Percentiles rank a stretch among this genome's conserved stretches.
These are phyloP conservation scores for Knufia fluminis DNA, from an alignment of 2,329 filamentous ascomycete genomes.

Conservation along the genomic window DNA sequence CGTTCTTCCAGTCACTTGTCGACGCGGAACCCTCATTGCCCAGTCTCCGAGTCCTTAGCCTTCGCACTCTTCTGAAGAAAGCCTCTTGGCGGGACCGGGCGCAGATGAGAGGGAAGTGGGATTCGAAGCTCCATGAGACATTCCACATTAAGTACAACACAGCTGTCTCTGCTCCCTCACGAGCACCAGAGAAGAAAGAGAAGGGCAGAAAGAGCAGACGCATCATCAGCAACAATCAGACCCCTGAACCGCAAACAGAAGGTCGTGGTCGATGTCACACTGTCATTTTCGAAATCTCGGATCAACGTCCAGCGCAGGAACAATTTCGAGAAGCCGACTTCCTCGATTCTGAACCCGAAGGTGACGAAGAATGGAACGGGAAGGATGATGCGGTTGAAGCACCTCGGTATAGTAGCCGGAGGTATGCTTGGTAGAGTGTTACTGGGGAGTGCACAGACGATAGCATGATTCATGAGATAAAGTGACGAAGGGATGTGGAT, in stretches of 20 bases:
- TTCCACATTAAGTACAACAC: conserved; percentile 27
- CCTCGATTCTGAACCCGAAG: conserved; percentile 48
- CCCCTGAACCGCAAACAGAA: conserved; percentile 33
- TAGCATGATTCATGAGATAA: too few species aligned
- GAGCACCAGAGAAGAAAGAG: background rate
- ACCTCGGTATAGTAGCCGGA: background rate
- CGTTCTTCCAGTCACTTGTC: conserved; percentile 70
- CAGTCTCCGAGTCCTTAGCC: conserved; percentile 57
- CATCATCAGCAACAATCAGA: conserved; percentile 27
- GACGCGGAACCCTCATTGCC: conserved; percentile 58
- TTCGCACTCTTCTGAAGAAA: conserved; percentile 69
- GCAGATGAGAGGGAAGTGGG: conserved; percentile 70
- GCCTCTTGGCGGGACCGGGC: conserved; percentile 72
- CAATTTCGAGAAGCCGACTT: conserved; percentile 53
- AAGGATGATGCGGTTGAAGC: conserved; percentile 26
- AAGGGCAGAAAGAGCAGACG: conserved; percentile 30
- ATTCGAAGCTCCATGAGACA: conserved; percentile 52
- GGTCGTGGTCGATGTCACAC: conserved; percentile 51
- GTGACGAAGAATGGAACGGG: conserved; percentile 53
- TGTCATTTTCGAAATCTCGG: conserved; percentile 53
- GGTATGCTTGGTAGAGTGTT: background rate
- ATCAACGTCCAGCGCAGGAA: conserved; percentile 50
- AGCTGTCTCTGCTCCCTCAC: background rate
- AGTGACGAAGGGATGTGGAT: too few species aligned
- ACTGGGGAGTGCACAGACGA: too few species aligned